A percentile compares a stretch with the other conserved stretches of the same genome.
Evolutionary conservation across 176 grass and related monocot genomes (phyloP).

Genomic region (Cenchrus americanus): DNA sequence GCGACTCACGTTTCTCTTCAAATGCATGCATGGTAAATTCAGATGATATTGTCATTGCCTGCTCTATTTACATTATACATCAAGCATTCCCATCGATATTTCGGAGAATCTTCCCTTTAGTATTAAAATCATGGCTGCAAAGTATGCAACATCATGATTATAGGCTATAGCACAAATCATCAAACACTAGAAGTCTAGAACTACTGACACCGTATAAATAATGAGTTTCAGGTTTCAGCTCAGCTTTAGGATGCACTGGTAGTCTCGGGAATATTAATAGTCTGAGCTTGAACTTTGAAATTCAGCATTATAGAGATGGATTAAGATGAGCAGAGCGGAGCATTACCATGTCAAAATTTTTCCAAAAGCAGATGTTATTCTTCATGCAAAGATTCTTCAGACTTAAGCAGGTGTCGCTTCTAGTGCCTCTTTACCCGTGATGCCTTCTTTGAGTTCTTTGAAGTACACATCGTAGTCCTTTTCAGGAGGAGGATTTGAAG

Average conservation of each 20-base stretch:
- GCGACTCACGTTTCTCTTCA: background rate
- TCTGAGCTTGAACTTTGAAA: conserved; percentile 18
- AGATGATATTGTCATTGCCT: background rate
- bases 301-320: background rate
- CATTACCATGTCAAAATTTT: conserved; percentile 22
- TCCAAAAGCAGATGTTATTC: background rate
- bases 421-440: conserved; percentile 89
- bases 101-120: background rate
- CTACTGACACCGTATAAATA: background rate
- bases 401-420: conserved; percentile 62
- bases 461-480: conserved; percentile 90
- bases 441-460: conserved; percentile 79
- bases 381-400: conserved; percentile 45
- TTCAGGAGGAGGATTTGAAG: conserved; percentile 78
- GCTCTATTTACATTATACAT: background rate
- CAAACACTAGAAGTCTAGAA: background rate
- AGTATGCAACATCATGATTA: background rate
- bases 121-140: conserved; percentile 1
- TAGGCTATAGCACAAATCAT: conserved; percentile 9
- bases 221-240: background rate
- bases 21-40: background rate
- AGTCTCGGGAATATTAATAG: background rate
- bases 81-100: background rate
- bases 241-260: background rate
- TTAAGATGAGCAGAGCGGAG: background rate